Conservation (phyloP, 805 yeast species). For the Starmerella potacharoeniae region DNA sequence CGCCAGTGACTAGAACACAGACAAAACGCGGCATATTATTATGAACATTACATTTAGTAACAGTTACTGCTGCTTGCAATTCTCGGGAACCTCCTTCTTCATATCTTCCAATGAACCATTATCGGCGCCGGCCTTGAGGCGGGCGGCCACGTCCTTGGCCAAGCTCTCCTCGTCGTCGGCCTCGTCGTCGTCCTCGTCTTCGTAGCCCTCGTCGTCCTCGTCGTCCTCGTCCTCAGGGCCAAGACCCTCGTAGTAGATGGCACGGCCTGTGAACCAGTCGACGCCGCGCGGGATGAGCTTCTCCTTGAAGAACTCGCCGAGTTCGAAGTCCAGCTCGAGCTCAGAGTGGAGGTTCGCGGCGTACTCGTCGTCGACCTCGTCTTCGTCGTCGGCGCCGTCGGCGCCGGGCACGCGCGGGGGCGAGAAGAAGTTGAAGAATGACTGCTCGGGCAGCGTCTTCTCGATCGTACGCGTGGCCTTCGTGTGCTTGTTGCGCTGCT, state of each 20-base stretch:
- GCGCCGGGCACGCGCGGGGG: slow-evolving; percentile 76
- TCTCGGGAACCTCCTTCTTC: slow-evolving; percentile 44
- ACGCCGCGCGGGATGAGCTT: slow-evolving; percentile 91
- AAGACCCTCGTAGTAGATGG: slow-evolving; percentile 61
- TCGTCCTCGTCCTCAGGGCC: slow-evolving; percentile 51
- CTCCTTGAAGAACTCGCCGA: slow-evolving; percentile 94
- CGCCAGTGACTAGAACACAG: neutral
- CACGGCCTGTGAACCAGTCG: slow-evolving; percentile 98
- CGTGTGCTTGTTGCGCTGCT: slow-evolving; percentile 92
- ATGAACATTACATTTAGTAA: neutral
- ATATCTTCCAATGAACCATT: slow-evolving; percentile 8
- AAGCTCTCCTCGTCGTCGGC: slow-evolving; percentile 42
- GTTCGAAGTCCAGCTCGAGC: slow-evolving; percentile 82
- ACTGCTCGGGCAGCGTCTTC: slow-evolving; percentile 85
- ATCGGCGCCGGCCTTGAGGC: slow-evolving; percentile 31
- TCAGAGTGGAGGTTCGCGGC: slow-evolving; percentile 69
- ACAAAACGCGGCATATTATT: neutral
- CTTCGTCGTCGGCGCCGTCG: slow-evolving; percentile 34
- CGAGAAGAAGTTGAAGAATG: slow-evolving; percentile 89
- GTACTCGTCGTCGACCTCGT: slow-evolving; percentile 45
- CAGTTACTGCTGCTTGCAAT: slow-evolving; percentile 43
- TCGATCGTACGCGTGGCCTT: slow-evolving; percentile 94
- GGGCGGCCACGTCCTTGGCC: slow-evolving; percentile 50
- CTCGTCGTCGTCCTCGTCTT: slow-evolving; percentile 51
- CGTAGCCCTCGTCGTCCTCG: slow-evolving; percentile 49